These are phyloP conservation scores for Cymbopogon flexuosus DNA, from an alignment of 202 grass and related monocot species.

Conservation along the genomic window DNA sequence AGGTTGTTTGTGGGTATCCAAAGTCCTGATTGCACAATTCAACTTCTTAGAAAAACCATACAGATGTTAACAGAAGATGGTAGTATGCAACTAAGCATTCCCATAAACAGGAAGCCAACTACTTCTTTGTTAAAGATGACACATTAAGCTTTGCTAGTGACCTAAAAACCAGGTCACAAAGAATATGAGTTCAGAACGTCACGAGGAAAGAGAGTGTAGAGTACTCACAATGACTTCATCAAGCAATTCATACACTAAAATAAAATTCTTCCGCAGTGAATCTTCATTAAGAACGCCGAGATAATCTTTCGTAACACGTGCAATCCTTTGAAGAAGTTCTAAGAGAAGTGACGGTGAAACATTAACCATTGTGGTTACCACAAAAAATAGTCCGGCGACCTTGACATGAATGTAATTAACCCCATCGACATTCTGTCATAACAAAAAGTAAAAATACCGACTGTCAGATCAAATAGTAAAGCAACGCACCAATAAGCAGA, in stretches of 20 bases:
- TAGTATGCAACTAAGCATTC: background rate
- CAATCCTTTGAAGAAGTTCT: constrained; percentile 98
- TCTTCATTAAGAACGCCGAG: constrained; percentile 78
- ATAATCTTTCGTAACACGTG: constrained; percentile 96
- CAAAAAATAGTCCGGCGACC: constrained; percentile 84
- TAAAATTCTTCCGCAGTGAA: constrained; percentile 90
- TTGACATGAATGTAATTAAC: constrained; percentile 99
- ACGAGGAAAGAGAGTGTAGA: background rate
- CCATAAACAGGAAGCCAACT: constrained; percentile 14
- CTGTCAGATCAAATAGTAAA: constrained; percentile 29
- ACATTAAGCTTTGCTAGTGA: constrained; percentile 7
- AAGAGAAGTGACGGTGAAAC: constrained; percentile 90
- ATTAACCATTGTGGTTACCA: constrained; percentile 94
- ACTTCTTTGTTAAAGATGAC: background rate
- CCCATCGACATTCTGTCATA: constrained; percentile 85
- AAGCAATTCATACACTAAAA: constrained; percentile 94
- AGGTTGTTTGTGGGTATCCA: constrained; percentile 96
- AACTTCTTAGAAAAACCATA: constrained; percentile 6
- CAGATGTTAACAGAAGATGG: constrained; percentile 1
- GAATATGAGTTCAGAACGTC: background rate
- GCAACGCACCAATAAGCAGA: constrained; percentile 22
- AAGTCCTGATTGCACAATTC: constrained; percentile 63
- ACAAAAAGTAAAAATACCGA: constrained; percentile 24
- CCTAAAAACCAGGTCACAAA: background rate
- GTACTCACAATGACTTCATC: constrained; percentile 97